These are phyloP conservation scores for Fusarium newnesense DNA, from an alignment of 2,329 filamentous ascomycete species.

Conservation along the genomic window DNA sequence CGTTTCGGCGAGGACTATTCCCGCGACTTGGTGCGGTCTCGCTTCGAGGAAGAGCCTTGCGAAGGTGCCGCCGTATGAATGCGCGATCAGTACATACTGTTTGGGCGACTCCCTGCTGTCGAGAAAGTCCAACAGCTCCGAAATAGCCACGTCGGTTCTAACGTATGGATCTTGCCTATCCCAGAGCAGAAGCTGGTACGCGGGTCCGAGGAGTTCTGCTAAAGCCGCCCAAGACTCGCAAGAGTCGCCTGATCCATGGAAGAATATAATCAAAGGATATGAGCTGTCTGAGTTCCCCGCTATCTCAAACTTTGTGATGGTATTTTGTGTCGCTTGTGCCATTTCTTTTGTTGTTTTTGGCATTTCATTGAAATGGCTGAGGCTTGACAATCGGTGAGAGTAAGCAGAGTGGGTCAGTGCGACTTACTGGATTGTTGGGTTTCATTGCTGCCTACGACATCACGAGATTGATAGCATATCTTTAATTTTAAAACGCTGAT, in stretches of 20 bases:
- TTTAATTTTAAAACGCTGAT: not conserved
- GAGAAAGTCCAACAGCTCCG: not conserved
- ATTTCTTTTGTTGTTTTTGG: not conserved
- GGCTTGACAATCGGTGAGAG: not conserved
- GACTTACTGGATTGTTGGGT: not conserved
- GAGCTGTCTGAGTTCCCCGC: not conserved
- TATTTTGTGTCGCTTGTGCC: not conserved
- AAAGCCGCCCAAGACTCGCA: constrained; percentile 30
- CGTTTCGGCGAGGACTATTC: constrained; percentile 38
- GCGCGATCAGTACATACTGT: constrained; percentile 25
- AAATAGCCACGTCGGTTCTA: not conserved
- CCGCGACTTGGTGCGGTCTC: constrained; percentile 19
- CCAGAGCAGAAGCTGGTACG: constrained; percentile 27
- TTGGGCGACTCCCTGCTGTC: not conserved
- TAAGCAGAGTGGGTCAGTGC: constrained; percentile 7
- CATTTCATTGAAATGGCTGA: not conserved
- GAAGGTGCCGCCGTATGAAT: constrained; percentile 38
- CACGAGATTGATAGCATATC: not conserved
- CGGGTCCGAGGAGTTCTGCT: not conserved
- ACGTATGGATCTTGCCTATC: constrained; percentile 11
- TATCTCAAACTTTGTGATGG: not conserved
- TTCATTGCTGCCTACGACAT: not conserved
- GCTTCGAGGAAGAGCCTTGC: constrained; percentile 28
- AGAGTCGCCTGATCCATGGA: constrained; percentile 37
- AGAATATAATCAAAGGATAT: constrained; percentile 30